Evolutionary conservation across 371 early-diverging fungal species (phyloP).

Genomic region (Sanchytrium tribonematis): DNA sequence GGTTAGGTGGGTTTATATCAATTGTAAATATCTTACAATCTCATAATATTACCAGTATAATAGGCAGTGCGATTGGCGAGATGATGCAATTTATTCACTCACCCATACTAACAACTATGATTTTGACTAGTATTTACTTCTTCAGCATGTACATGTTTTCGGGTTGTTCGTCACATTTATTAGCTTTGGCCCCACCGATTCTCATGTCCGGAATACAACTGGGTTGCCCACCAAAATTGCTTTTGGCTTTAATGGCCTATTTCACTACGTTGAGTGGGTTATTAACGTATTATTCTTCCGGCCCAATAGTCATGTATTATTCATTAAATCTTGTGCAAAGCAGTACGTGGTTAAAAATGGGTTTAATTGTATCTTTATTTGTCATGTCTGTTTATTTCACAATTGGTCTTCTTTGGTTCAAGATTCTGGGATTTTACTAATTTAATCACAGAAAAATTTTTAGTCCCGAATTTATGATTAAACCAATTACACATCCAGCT

Average conservation of each 20-base stretch:
- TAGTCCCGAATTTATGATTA: too few species aligned
- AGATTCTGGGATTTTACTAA: slow-evolving; percentile 27
- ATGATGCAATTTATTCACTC: slow-evolving; percentile 7
- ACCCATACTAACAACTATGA: slow-evolving; percentile 11
- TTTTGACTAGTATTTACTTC: slow-evolving; percentile 32
- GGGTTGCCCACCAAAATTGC: slow-evolving; percentile 23
- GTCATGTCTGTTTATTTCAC: slow-evolving; percentile 26
- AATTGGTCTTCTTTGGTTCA: slow-evolving; percentile 38
- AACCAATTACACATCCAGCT: too few species aligned
- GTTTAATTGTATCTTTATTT: slow-evolving; percentile 19
- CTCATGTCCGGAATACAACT: slow-evolving; percentile 35
- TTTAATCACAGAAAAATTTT: too few species aligned
- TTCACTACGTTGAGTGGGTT: slow-evolving; percentile 30
- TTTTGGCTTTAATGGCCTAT: slow-evolving; percentile 28
- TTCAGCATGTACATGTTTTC: slow-evolving; percentile 40
- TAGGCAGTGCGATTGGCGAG: background rate
- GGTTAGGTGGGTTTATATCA: slow-evolving; percentile 44
- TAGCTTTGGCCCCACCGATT: slow-evolving; percentile 38
- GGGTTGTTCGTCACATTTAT: slow-evolving; percentile 20
- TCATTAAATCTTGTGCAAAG: slow-evolving; percentile 26
- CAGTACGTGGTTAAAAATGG: slow-evolving; percentile 28
- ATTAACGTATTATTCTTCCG: slow-evolving; percentile 29
- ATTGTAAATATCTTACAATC: slow-evolving; percentile 20
- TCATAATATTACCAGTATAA: background rate
- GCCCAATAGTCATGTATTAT: slow-evolving; percentile 19